Conservation (phyloP, 2,329 filamentous ascomycete species). For the Ilyonectria mors-panacis region DNA sequence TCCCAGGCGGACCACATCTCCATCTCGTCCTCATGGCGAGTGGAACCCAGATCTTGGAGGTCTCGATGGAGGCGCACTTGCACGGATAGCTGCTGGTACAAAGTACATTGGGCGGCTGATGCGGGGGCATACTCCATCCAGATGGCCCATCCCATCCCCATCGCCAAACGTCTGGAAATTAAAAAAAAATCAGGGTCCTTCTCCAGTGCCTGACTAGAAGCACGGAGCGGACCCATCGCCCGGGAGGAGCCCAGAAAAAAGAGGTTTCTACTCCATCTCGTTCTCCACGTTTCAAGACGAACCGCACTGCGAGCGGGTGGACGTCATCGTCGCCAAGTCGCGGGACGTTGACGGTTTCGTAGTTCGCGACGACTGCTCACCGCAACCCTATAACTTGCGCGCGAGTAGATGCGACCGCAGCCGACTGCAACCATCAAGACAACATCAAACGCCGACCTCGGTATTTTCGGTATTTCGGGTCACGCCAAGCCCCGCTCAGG, state of each 20-base stretch:
- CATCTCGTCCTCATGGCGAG: constrained; percentile 32
- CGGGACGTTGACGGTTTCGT: constrained; percentile 16
- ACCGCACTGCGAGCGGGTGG: constrained; percentile 15
- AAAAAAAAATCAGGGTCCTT: constrained; percentile 33
- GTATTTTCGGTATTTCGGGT: background rate
- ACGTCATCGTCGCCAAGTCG: constrained; percentile 18
- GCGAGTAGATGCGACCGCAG: background rate
- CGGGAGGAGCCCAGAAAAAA: constrained; percentile 33
- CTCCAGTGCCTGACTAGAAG: constrained; percentile 47
- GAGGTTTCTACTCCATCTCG: constrained; percentile 31
- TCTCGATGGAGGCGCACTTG: constrained; percentile 47
- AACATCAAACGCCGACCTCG: background rate
- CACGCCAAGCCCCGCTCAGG: constrained; percentile 3
- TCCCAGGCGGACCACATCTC: constrained; percentile 31
- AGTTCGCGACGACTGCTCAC: constrained; percentile 3
- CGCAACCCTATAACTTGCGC: background rate
- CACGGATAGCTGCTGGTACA: constrained; percentile 48
- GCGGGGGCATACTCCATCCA: constrained; percentile 47
- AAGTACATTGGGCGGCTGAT: constrained; percentile 45
- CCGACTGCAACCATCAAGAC: background rate
- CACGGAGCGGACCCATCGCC: constrained; percentile 40
- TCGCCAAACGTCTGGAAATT: constrained; percentile 43
- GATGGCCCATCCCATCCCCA: constrained; percentile 45
- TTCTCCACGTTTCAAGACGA: constrained; percentile 36
- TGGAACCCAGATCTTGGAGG: constrained; percentile 40